Evolutionary conservation across 108 stramenopile genomes (phyloP), one percentile per base, ranked within the genome.

Genomic region (Discostella pseudostelligera): DNA sequence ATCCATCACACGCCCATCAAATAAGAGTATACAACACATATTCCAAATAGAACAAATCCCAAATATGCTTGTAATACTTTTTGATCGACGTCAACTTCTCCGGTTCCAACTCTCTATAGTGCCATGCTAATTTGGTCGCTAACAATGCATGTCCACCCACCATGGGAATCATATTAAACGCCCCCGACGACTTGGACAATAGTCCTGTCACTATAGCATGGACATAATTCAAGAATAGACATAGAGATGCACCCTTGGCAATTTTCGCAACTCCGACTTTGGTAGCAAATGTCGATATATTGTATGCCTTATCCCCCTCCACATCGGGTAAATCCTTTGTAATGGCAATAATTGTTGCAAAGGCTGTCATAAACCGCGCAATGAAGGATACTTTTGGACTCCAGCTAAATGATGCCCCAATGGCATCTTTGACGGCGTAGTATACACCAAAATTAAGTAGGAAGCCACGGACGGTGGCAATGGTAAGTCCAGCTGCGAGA

Each of bases 1-100:
- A 43, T 43, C 12, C 42, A 43, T 43, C 21, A 35, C 12, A 37
- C 48, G 9, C 16, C 19, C 65, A n/a, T 80, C 89, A 98, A 65
- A 98, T 96, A 39, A 98, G 80, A 19, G 93, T 90, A 75, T 98
- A 98, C 26, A 98, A 80, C 10, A 67, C 79, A 70, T 98, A 98
- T 59, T 98, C 96, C 59, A 92, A 70, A 79, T 98, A 98, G 53
- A 98, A 98, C 26, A 96, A 69, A 75, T 98, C 95, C 97, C 97
- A 98, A 62, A 98, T 96, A 48, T 90, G 82, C 69, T 93, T 93
- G 90, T 98, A 98, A 78, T 89, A 97, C 44, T 36, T 70, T 82
- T 98, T 96, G 65, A 96, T 80, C 36, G 87, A 91, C 1, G 66
- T 42, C 67, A 87, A 80, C 43, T 88, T 82, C 22, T 95, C 84